Conservation (phyloP, 805 yeast genomes). For the Ogataea naganishii region DNA sequence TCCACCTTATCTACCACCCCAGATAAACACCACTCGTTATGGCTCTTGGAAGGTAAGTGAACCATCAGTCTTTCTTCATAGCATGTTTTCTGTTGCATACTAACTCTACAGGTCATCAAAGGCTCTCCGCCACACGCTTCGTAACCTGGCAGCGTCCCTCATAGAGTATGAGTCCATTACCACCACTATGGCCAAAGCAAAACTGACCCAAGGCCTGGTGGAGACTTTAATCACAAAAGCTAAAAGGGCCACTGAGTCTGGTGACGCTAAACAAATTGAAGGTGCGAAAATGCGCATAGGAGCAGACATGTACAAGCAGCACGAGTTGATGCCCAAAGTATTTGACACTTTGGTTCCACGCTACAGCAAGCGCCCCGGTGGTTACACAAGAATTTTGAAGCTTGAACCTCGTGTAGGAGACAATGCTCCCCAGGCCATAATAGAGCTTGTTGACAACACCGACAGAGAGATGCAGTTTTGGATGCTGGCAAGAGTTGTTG, state of each 20-base stretch:
- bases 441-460: constrained; percentile 69
- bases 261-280: constrained; percentile 11
- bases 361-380: constrained; percentile 58
- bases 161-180: constrained; percentile 63
- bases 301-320: constrained; percentile 38
- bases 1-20: too few relatives aligned
- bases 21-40: too few relatives aligned
- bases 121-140: constrained; percentile 47
- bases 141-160: constrained; percentile 59
- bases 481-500: constrained; percentile 73
- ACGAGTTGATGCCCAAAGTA: constrained; percentile 52
- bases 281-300: constrained; percentile 19
- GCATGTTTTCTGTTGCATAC: too few relatives aligned
- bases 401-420: constrained; percentile 86
- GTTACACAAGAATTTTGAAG: constrained; percentile 77
- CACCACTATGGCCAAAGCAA: constrained; percentile 71
- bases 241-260: constrained; percentile 21
- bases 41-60: constrained; percentile 7
- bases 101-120: constrained; percentile 29
- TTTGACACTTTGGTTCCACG: constrained; percentile 56
- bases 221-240: constrained; percentile 59
- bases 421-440: constrained; percentile 78
- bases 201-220: constrained; percentile 53
- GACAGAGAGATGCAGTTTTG: constrained; percentile 63
- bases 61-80: too few relatives aligned